Evolutionary conservation across 306 rosid genomes (phyloP).

Genomic region (peach (Prunus persica)): Prunus_persica_NCBIv2 NC_034014.1:30478001-30478500

Average conservation of each 20-base stretch:
- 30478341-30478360: slow-evolving; percentile 99
- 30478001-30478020: neutral
- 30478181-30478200: neutral
- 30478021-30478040: neutral
- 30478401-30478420: neutral
- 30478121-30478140: neutral
- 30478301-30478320: slow-evolving; percentile 99
- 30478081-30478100: neutral
- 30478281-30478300: slow-evolving; percentile 99
- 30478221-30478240: neutral
- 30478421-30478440: neutral
- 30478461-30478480: slow-evolving; percentile 88
- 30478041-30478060: no score
- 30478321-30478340: slow-evolving; percentile 99
- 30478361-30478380: slow-evolving; percentile 53
- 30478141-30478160: neutral
- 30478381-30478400: neutral
- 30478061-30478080: neutral
- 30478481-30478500: slow-evolving; percentile 84
- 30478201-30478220: neutral
- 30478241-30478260: slow-evolving; percentile 51
- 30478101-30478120: neutral
- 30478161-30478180: neutral
- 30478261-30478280: slow-evolving; percentile 99
- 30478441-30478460: slow-evolving; percentile 7